These are phyloP conservation scores for Pleurotus giganteus DNA, from an alignment of 768 basidiomycete genomes.

Conservation along the genomic window DNA sequence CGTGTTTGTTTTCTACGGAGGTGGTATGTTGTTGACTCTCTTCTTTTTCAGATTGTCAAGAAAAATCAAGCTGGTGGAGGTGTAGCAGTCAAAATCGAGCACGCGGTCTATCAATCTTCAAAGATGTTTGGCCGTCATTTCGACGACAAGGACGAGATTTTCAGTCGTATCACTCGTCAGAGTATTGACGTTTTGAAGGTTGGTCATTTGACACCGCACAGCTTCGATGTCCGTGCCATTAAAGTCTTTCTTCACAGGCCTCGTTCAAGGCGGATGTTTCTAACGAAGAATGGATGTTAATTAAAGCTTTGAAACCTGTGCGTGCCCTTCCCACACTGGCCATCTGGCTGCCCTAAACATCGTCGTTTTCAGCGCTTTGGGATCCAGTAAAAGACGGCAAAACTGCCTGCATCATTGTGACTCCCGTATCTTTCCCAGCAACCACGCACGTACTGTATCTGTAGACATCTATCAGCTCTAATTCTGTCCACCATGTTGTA, in stretches of 20 bases:
- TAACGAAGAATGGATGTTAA: slow-evolving; percentile 91
- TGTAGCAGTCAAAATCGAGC: slow-evolving; percentile 98
- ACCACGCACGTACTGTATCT: not conserved
- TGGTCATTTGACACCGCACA: slow-evolving; percentile 12
- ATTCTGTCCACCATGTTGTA: not conserved
- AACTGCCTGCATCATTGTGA: not conserved
- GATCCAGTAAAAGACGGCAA: not conserved
- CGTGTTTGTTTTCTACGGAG: slow-evolving; percentile 18
- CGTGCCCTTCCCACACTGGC: slow-evolving; percentile 20
- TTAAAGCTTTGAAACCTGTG: slow-evolving; percentile 83
- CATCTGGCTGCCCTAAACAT: not conserved
- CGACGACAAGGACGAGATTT: slow-evolving; percentile 91
- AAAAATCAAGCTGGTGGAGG: slow-evolving; percentile 93
- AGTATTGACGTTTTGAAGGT: slow-evolving; percentile 97
- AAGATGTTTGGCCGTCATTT: slow-evolving; percentile 97
- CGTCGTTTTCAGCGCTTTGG: slow-evolving; percentile 1
- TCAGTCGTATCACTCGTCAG: slow-evolving; percentile 86
- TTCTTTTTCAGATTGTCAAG: slow-evolving; percentile 70
- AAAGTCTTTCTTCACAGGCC: slow-evolving; percentile 39
- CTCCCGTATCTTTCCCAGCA: not conserved
- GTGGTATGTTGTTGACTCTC: slow-evolving; percentile 1
- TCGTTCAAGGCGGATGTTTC: slow-evolving; percentile 88
- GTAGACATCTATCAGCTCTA: slow-evolving; percentile 3
- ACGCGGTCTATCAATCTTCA: slow-evolving; percentile 91
- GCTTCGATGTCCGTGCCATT: not conserved